These are phyloP conservation scores for Cutaneotrichosporon cyanovorans DNA, from an alignment of 1,284 basidiomycete species.

Conservation along the genomic window DNA sequence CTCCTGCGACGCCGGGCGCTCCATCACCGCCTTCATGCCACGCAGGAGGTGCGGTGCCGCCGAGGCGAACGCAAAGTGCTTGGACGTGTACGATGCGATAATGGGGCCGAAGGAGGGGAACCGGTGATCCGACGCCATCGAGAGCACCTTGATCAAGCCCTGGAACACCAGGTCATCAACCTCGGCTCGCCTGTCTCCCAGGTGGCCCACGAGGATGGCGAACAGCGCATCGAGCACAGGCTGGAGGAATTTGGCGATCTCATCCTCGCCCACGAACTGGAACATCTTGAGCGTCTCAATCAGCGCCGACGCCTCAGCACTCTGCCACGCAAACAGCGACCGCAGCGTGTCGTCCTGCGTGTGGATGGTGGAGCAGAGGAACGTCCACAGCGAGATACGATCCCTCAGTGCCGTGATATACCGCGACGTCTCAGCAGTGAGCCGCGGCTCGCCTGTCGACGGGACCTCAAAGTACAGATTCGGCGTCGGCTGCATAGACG, in stretches of 20 bases:
- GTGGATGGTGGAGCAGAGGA: constrained; percentile 83
- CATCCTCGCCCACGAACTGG: constrained; percentile 83
- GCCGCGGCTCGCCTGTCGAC: constrained; percentile 54
- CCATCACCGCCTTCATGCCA: constrained; percentile 76
- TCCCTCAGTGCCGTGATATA: constrained; percentile 66
- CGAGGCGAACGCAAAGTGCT: constrained; percentile 71
- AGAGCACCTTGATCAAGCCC: constrained; percentile 78
- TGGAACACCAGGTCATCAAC: constrained; percentile 84
- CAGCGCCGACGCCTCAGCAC: constrained; percentile 57
- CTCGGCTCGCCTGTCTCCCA: constrained; percentile 60
- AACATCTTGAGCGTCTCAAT: constrained; percentile 73
- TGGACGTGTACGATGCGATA: constrained; percentile 84
- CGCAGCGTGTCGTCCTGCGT: constrained; percentile 86
- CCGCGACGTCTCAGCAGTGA: constrained; percentile 60
- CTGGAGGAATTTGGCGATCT: constrained; percentile 89
- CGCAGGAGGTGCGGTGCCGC: constrained; percentile 74
- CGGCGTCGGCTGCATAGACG: constrained; percentile 54
- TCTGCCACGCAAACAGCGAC: constrained; percentile 76
- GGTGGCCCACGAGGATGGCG: constrained; percentile 68
- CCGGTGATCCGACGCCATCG: constrained; percentile 86
- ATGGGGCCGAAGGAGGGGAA: constrained; percentile 93
- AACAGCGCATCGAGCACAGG: constrained; percentile 92
- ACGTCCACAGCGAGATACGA: constrained; percentile 72
- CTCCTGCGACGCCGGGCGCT: constrained; percentile 64
- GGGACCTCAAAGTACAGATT: constrained; percentile 65